Base-by-base conservation (phyloP, 2,329 filamentous ascomycete genomes). In the Cercospora berteroae region DNA sequence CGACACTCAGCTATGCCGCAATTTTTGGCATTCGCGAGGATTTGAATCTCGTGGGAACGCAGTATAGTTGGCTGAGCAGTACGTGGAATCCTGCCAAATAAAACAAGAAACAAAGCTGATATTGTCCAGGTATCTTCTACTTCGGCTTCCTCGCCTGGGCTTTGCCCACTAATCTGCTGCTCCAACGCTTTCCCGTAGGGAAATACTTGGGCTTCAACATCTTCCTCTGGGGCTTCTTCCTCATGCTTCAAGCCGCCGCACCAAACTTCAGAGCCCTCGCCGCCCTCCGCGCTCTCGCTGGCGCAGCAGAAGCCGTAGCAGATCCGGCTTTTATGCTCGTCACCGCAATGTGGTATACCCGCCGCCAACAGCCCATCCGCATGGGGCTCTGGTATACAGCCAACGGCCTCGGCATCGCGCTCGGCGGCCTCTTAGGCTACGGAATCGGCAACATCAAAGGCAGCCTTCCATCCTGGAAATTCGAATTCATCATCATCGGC, bases 301-400 rank as follows among this genome's bases (percentile, higher is more conserved):
- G 86, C 31, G 81, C 85, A 3, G 83, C 84, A 2, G 87, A 88
- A 76, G 84, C 86, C 0, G 84, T 83, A 63, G 79, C 84, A 2
- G 86, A 88, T 71, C 88, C 87, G 1, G 83, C 82, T 0, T 88
- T 89, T 67, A 88, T 90, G 81, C 77, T 90, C 1, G 86, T 90
- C 39, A 89, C 87, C 0, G 83, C 83, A 4, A 89, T 89, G 87
- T 90, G 87, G 84, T 74, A 73, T 52, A 68, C 67, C n/a, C 59
- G 87, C 9, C 80, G 82, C 3, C 86, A 90, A 72, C 88, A 90
- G 71, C 87, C 88, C 0, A 80, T 86, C 2, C 81, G 87, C 0
- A 87, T 88, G 60, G 85, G 85, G 1, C 78, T 85, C 0, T 89
- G 86, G 86, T 88, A 86, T 73, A 82, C 83, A 0, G 86, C 85